Base-by-base conservation (phyloP, 2,329 filamentous ascomycete genomes). In the Colletotrichum sp. region DNA sequence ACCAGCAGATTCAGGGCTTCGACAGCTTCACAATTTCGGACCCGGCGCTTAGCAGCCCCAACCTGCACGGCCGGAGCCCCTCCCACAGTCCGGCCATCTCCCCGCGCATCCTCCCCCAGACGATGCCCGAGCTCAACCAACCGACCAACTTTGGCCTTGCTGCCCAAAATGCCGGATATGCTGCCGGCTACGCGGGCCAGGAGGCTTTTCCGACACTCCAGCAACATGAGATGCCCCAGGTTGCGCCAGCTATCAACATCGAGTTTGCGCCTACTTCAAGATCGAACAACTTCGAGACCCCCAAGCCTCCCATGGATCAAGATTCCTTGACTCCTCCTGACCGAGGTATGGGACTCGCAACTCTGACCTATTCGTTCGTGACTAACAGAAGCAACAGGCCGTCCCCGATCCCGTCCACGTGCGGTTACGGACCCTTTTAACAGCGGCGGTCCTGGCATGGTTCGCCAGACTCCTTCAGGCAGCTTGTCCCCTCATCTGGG, bases 241-340 rank as follows among this genome's bases (percentile, higher is more conserved):
- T 98, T 93, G 94, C 94, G 5, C 95, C 96, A n/a, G 95, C 96
- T 68, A 98, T 98, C 85, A 98, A 97, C 82, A 97, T 98, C 80
- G 95, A 98, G 82, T 96, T 95, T 83, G 96, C 96, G 18, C 96
- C 96, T 28, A 93, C 93, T 10, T 91, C 94, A 68, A 87, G 90
- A 74, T 91, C 91, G 80, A 90, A 89, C 69, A 92, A 89, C 79
- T 94, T 95, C 82, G 94, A 93, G 77, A 90, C 91, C 32, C 88
- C 90, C 24, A 95, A 94, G 81, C 85, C 90, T 34, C 88, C 89
- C n/a, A 87, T 93, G 79, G 92, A 95, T 79, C 90, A 93, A 78
- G 95, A 98, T 83, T 95, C 96, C 6, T 86, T 98, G 77, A 97
- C 94, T 67, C 96, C 96, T 1, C 96, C 96, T 14, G 91, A 95